Evolutionary conservation across 2,329 filamentous ascomycete genomes (phyloP), one percentile per base, ranked within the genome.

Genomic region (Aplosporella prunicola): DNA sequence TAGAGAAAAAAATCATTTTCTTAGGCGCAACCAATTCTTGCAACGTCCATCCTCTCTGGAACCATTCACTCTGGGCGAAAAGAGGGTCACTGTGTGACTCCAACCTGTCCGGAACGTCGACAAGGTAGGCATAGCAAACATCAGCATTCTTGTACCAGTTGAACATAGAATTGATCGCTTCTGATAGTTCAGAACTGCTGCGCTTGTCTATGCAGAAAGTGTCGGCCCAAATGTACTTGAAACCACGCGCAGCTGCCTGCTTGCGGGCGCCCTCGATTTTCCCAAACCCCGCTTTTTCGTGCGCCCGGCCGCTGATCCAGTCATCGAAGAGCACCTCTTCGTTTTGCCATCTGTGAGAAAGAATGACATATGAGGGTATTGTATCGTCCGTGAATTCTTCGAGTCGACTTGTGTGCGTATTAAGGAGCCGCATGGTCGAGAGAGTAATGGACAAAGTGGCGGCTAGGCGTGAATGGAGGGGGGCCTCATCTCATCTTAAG

Each of bases 211-310:
- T 45, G 25, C 45, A 48, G 24, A 40, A 45, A 4, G 44, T 46
- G 14, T 54, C 51, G 5, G 50, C 43, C 51, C 51, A 54, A 4
- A 52, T 15, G 16, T 32, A 39, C 9, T 42, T n/a, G 15, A 44
- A 44, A 4, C 43, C 44, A 20, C 51, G 39, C 11, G 24, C 17
- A 2, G 16, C 2, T 2, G 50, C 45, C 10, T 41, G 23, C 7
- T 17, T 17, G 28, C 43, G 39, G 11, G 18, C 9, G 10, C 15
- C 3, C 15, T 22, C 8, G 7, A 44, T 31, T 20, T 45, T 45
- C 8, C 17, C 2, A 13, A 20, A 41, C 6, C 42, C 40, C 2
- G 14, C 5, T 15, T 32, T 43, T 4, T n/a, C 9, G 15, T 30
- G 13, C 1, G 13, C 9, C 5, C 8, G 9, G 9, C 18, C 7